Percentiles rank a stretch among this genome's conserved stretches.
Evolutionary conservation across 2,329 filamentous ascomycete species (phyloP).

Genomic region (Talaromyces sp.): DNA sequence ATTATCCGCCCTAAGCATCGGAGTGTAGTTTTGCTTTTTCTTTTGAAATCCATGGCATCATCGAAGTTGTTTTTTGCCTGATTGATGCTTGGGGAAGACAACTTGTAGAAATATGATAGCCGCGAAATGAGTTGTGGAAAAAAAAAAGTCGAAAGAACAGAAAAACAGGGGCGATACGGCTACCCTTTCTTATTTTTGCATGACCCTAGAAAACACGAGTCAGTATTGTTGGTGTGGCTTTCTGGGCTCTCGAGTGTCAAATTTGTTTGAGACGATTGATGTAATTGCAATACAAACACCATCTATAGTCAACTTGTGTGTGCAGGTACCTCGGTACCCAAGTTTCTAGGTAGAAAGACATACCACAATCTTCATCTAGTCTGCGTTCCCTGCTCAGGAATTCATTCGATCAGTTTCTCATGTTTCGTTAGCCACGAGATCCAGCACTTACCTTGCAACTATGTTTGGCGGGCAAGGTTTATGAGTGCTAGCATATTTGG

Average conservation of each 20-base stretch:
- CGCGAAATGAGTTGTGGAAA: not conserved
- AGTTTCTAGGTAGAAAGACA: not conserved
- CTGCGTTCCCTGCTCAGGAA: constrained; percentile 6
- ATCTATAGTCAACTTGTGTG: not conserved
- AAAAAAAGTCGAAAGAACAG: not conserved
- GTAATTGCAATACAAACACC: not conserved
- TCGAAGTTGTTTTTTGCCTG: not conserved
- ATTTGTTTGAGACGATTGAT: not conserved
- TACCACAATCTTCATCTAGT: constrained; percentile 15
- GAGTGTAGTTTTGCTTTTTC: not conserved
- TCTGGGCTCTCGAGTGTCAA: not conserved
- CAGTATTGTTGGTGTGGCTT: not conserved
- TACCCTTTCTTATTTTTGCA: not conserved
- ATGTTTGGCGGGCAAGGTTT: constrained; percentile 12
- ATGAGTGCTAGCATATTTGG: constrained; percentile 8
- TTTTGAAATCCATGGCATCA: not conserved
- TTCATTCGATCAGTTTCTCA: not conserved
- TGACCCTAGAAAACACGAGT: not conserved
- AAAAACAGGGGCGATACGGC: not conserved
- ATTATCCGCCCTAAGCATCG: not conserved
- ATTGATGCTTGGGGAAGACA: not conserved
- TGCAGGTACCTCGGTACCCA: not conserved
- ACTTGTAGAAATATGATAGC: not conserved
- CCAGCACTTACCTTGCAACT: not conserved
- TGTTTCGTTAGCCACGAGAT: not conserved